Conservation (phyloP, 768 basidiomycete genomes). For the Rhizopogon roseolus region DNA sequence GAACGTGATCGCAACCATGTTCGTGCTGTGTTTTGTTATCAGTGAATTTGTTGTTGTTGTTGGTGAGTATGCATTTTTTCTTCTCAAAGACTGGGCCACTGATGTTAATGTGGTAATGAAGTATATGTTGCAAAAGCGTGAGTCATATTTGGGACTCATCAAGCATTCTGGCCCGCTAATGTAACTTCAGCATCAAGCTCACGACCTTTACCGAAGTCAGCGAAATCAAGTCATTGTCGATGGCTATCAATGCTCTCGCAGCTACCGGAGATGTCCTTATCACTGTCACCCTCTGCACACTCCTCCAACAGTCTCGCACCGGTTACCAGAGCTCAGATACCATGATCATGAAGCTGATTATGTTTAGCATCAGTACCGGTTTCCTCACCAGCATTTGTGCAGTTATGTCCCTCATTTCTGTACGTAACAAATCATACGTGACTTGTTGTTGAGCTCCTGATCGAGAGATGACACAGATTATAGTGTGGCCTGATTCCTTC, state of each 20-base stretch:
- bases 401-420: slow-evolving; percentile 49
- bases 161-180: slow-evolving; percentile 16
- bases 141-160: slow-evolving; percentile 5
- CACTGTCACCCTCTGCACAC: slow-evolving; percentile 38
- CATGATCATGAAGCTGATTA: slow-evolving; percentile 48
- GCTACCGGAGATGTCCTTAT: slow-evolving; percentile 46
- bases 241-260: slow-evolving; percentile 46
- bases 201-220: slow-evolving; percentile 39
- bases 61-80: slow-evolving; percentile 24
- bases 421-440: slow-evolving; percentile 10
- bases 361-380: slow-evolving; percentile 47
- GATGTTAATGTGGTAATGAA: slow-evolving; percentile 30
- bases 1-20: slow-evolving; percentile 29
- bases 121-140: slow-evolving; percentile 34
- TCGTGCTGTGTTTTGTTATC: slow-evolving; percentile 29
- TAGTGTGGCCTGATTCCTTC: slow-evolving; percentile 41
- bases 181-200: slow-evolving; percentile 29
- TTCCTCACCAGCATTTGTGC: slow-evolving; percentile 44
- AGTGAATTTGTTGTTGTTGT: slow-evolving; percentile 29
- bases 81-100: neutral
- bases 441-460: neutral
- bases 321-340: slow-evolving; percentile 52
- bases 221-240: slow-evolving; percentile 45
- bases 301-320: slow-evolving; percentile 45
- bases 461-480: slow-evolving; percentile 31